A percentile compares a stretch with the other conserved stretches of the same genome.
phyloP scores from a whole-genome alignment of 2,329 filamentous ascomycete species.

The Aspergillus nomiae region DNA sequence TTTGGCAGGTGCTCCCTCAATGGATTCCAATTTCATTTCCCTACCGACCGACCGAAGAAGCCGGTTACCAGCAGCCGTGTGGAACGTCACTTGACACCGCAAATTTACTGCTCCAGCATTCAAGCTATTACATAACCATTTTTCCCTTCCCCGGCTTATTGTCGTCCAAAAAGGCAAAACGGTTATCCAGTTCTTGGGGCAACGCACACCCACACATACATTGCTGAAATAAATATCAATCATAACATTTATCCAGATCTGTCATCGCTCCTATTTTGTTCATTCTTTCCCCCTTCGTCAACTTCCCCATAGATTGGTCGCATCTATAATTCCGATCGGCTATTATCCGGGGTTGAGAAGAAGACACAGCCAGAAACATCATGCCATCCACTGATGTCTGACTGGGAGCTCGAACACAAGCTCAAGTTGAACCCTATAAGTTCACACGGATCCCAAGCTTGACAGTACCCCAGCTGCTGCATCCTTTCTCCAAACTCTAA shows the following conservation, averaged over 20 bases:
- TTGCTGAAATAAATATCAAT: not conserved
- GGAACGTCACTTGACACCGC: conserved; percentile 23
- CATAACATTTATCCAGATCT: not conserved
- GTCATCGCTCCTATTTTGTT: not conserved
- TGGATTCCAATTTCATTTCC: not conserved
- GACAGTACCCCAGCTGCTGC: conserved; percentile 2
- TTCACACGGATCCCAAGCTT: conserved; percentile 5
- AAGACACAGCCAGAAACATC: not conserved
- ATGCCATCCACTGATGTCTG: not conserved
- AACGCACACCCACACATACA: not conserved
- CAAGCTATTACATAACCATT: conserved; percentile 23
- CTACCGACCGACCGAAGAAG: conserved; percentile 21
- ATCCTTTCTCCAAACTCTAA: conserved; percentile 3
- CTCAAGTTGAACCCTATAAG: not conserved
- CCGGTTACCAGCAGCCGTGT: conserved; percentile 27
- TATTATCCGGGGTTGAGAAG: not conserved
- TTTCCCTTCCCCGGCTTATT: conserved; percentile 10
- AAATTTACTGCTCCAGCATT: not conserved
- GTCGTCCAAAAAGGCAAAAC: conserved; percentile 9
- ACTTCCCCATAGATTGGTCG: not conserved
- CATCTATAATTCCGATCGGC: not conserved
- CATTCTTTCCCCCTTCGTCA: not conserved
- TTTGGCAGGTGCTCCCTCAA: too few species aligned
- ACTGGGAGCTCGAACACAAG: not conserved
- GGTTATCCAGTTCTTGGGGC: conserved; percentile 4